A percentile compares a stretch with the other conserved stretches of the same genome.
Conservation (phyloP, 2,329 filamentous ascomycete genomes). For the Boeremia lycopersici region DNA sequence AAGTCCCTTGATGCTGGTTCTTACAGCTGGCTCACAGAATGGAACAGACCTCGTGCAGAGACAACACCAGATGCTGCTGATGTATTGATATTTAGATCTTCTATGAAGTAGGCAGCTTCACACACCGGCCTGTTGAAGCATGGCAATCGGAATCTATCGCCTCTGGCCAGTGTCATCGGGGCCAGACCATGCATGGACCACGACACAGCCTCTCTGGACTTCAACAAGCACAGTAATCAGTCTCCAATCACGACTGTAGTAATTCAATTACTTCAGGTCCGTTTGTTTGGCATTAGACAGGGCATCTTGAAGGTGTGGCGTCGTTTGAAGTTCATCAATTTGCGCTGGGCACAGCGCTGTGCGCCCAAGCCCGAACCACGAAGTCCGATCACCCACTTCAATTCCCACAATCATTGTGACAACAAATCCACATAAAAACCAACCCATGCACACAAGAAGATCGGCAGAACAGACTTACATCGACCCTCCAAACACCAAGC, state of each 20-base stretch:
- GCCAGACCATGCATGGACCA: not conserved
- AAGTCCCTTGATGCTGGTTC: no score
- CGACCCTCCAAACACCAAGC: not conserved
- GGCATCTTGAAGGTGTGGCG: not conserved
- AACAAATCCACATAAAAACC: not conserved
- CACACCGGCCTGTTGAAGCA: no score
- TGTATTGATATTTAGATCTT: no score
- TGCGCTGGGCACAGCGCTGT: not conserved
- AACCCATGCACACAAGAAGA: not conserved
- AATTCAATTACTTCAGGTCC: not conserved
- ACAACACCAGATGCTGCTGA: no score
- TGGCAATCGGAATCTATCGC: no score
- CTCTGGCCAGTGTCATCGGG: not conserved
- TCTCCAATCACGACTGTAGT: not conserved
- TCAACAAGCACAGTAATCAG: not conserved
- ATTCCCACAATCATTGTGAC: not conserved
- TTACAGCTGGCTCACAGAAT: no score
- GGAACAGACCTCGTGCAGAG: no score
- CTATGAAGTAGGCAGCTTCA: no score
- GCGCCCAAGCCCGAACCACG: slow-evolving; percentile 5
- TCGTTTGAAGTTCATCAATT: not conserved
- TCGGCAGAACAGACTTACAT: not conserved
- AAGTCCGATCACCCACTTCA: slow-evolving; percentile 5
- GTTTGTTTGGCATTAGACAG: no score
- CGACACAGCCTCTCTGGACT: not conserved